Evolutionary conservation across 2,329 filamentous ascomycete species (phyloP).

Genomic region (Uncinocarpus reesii): DNA sequence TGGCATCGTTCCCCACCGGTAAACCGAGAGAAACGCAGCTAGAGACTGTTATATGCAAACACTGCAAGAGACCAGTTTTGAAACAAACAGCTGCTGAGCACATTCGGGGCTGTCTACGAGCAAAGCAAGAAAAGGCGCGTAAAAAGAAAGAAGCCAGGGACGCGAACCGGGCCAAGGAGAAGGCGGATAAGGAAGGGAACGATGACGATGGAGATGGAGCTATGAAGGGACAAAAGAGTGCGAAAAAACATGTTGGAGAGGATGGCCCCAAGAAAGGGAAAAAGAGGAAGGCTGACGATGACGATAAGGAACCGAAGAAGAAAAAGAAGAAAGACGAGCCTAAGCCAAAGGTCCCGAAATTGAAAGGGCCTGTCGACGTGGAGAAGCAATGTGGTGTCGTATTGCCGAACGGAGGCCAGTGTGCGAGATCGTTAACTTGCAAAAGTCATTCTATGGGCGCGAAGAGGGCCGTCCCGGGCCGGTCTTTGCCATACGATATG

Average conservation of each 20-base stretch:
- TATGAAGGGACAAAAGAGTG: conserved; percentile 53
- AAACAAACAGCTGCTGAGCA: conserved; percentile 66
- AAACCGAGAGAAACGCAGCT: conserved; percentile 69
- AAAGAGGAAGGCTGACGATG: conserved; percentile 63
- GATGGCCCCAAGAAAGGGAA: conserved; percentile 56
- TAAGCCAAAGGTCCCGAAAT: conserved; percentile 71
- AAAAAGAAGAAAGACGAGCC: conserved; percentile 95
- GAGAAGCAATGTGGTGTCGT: conserved; percentile 87
- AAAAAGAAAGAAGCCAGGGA: conserved; percentile 66
- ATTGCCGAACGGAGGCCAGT: conserved; percentile 73
- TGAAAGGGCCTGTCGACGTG: conserved; percentile 86
- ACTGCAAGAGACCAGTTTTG: conserved; percentile 82
- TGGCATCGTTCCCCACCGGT: conserved; percentile 70
- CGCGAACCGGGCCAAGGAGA: conserved; percentile 50
- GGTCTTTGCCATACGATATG: conserved; percentile 87
- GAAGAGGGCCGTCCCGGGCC: conserved; percentile 75
- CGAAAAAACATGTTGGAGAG: conserved; percentile 52
- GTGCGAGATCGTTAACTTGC: conserved; percentile 79
- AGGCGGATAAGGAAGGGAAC: conserved; percentile 37
- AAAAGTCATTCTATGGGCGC: conserved; percentile 94
- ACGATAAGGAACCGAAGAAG: conserved; percentile 71
- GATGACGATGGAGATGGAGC: conserved; percentile 37
- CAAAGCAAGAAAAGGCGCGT: conserved; percentile 73
- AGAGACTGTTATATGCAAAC: conserved; percentile 78
- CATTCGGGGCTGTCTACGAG: conserved; percentile 69